Evolutionary conservation across 2,329 filamentous ascomycete species (phyloP), one percentile per base, ranked within the genome.

Genomic region (Gnomoniopsis sp.): DNA sequence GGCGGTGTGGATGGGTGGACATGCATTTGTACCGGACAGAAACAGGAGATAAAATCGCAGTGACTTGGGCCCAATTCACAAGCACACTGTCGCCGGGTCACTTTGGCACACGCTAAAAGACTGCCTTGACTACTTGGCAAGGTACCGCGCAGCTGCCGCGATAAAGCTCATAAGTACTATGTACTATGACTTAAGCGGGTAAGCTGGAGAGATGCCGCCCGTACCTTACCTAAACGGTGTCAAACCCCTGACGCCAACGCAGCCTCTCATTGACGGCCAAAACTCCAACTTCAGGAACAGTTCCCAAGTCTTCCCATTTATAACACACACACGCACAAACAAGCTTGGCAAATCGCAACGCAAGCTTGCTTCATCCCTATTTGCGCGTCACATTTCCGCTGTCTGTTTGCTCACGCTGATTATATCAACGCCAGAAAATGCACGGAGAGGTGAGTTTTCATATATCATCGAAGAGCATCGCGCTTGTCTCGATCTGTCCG

Each of bases 391-490:
- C 19, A 4, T 15, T 43, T 15, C 33, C 33, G 6, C 17, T 48
- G 11, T 22, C 21, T n/a, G 22, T 48, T 34, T 36, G n/a, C 11
- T 23, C 26, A 41, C 15, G 14, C 21, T 30, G n/a, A 55, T 15
- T 33, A 44, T 41, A 7, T 41, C 21, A 59, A n/a, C 47, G 38
- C 53, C 55, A 4, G 8, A 62, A 62, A 1, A 62, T 62, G 60
- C 60, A 59, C 57, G 60, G 60, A 56, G 60, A 62, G 60, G 60
- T 62, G 44, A 62, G 60, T 62, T 61, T 38, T 26, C 44, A n/a
- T 38, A 38, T 15, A 41, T n/a, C 14, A 52, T 10, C 14, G 17
- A 19, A 7, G 43, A 36, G 36, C 21, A 43, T 51, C 33, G 51
- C 51, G 48, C 52, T 46, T 52, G 49, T 30, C 53, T 49, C 52